These are phyloP conservation scores for Xylariomycetidae sp. DNA, from an alignment of 2,329 filamentous ascomycete genomes.

Conservation along the genomic window DNA sequence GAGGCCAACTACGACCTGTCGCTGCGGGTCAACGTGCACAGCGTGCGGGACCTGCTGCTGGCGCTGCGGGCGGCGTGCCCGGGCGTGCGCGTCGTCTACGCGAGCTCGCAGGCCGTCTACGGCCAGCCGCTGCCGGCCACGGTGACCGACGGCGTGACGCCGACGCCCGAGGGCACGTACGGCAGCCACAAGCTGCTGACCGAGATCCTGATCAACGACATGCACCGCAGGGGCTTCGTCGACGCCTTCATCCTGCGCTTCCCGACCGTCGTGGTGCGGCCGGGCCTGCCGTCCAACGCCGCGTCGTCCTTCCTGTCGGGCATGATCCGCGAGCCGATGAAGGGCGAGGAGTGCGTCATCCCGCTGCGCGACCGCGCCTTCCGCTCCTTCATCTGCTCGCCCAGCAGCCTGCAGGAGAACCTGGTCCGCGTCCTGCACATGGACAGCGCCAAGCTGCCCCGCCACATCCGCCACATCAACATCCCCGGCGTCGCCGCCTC, in stretches of 20 bases:
- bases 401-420: constrained; percentile 48
- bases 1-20: constrained; percentile 58
- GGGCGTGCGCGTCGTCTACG: constrained; percentile 55
- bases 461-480: constrained; percentile 49
- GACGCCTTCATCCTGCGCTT: constrained; percentile 55
- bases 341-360: constrained; percentile 47
- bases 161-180: constrained; percentile 59
- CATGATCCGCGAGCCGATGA: constrained; percentile 60
- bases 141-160: constrained; percentile 46
- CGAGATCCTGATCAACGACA: constrained; percentile 59
- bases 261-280: constrained; percentile 57
- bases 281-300: constrained; percentile 54
- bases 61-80: constrained; percentile 44
- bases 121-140: constrained; percentile 50
- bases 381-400: constrained; percentile 50
- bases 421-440: constrained; percentile 41
- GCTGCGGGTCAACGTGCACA: constrained; percentile 57
- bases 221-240: constrained; percentile 54
- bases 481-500: constrained; percentile 53
- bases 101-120: constrained; percentile 60
- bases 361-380: constrained; percentile 47
- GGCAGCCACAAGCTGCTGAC: constrained; percentile 60
- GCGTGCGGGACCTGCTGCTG: constrained; percentile 46
- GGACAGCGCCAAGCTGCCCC: constrained; percentile 35
- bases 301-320: constrained; percentile 61